Evolutionary conservation across 1,284 basidiomycete species (phyloP).

Genomic region (Apiotrichum montevideense): DNA sequence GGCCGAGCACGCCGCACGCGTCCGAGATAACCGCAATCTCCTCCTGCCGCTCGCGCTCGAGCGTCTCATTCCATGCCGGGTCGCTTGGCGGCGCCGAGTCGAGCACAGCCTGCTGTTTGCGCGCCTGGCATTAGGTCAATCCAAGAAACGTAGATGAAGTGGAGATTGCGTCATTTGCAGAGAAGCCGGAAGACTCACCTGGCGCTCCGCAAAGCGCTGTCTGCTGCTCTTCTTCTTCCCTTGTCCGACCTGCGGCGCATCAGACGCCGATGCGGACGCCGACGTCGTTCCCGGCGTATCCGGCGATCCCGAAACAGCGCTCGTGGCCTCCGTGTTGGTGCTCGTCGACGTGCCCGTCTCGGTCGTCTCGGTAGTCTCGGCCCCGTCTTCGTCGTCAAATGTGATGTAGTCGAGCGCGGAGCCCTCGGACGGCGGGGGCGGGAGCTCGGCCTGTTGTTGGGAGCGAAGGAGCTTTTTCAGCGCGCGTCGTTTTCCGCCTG

Average conservation of each 20-base stretch:
- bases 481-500: slow-evolving; percentile 43
- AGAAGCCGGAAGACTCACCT: slow-evolving; percentile 51
- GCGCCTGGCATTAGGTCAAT: slow-evolving; percentile 53
- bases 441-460: slow-evolving; percentile 2
- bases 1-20: slow-evolving; percentile 61
- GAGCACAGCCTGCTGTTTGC: slow-evolving; percentile 66
- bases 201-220: slow-evolving; percentile 66
- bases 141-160: no score
- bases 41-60: slow-evolving; percentile 63
- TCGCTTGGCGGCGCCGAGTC: slow-evolving; percentile 58
- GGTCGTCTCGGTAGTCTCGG: not conserved
- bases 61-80: slow-evolving; percentile 58
- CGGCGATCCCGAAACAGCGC: not conserved
- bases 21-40: slow-evolving; percentile 65
- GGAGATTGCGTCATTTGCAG: not conserved
- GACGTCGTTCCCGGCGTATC: no score
- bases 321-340: not conserved
- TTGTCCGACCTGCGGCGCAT: not conserved
- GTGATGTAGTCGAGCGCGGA: not conserved
- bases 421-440: not conserved
- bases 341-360: not conserved
- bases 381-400: not conserved
- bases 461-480: slow-evolving; percentile 40
- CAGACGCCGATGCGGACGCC: no score
- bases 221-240: slow-evolving; percentile 58